Base-by-base conservation (phyloP, 1,139 yeast species). In the Taphrina wiesneri region DNA sequence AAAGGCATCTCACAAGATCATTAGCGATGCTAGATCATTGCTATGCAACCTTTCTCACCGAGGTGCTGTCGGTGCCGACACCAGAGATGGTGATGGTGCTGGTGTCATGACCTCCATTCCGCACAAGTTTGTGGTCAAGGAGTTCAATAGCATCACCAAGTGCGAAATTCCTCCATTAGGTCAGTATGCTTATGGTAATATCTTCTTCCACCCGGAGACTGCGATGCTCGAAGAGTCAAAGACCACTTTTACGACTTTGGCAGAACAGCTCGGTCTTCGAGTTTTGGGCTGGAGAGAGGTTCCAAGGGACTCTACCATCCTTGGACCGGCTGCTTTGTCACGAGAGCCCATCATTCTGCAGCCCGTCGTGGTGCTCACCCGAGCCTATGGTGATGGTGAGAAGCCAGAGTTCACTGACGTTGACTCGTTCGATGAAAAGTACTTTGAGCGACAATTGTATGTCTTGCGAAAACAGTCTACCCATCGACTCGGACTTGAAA, bases 11-110 rank as follows among this genome's bases (percentile, higher is more conserved):
- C 99, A 93, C 80, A 91, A 92, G 76, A 91, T 92, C 71, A 93
- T 93, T 69, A 86, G 96, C 56, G 98, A 93, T 79, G 97, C 73
- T 43, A 82, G 86, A 72, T 85, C 84, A 74, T 81, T 93, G 75
- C 85, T 93, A 69, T 92, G 98, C 81, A 93, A 93, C 78, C 93
- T 93, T 98, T 89, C 97, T 70, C 99, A 93, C 77, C 85, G 99
- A 80, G 99, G 99, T 75, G 99, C 99, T 59, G 97, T 92, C 70
- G 89, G 90, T 39, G 86, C 96, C 56, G 96, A 91, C 75, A 96
- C 98, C 32, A 85, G 92, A 74, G 97, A 93, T 75, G 99, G 99
- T 78, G 99, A 93, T 76, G 99, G 99, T 78, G 99, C 99, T 51
- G 99, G 99, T 77, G 91, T 93, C 70, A 85, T 93, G 83, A 85